These are phyloP conservation scores for Saccharomycodes ludwigii DNA, from an alignment of 805 yeast species.

Conservation along the genomic window DNA sequence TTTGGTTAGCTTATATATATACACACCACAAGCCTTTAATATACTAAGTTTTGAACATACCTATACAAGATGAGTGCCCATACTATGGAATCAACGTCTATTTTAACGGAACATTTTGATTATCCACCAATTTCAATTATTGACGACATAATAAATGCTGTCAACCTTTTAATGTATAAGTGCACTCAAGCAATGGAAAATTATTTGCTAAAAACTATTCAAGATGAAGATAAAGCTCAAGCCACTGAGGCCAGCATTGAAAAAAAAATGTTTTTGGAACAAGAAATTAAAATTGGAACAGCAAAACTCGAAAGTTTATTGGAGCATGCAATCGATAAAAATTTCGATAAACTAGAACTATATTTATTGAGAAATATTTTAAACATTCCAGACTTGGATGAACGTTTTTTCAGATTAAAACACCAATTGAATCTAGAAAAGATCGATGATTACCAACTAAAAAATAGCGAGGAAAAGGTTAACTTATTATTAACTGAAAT, in stretches of 20 bases:
- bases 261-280: constrained; percentile 21
- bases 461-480: constrained; percentile 8
- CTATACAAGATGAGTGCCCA: constrained; percentile 24
- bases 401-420: constrained; percentile 53
- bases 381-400: constrained; percentile 52
- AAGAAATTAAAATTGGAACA: constrained; percentile 69
- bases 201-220: constrained; percentile 27
- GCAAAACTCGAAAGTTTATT: constrained; percentile 67
- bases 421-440: constrained; percentile 50
- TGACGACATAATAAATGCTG: constrained; percentile 82
- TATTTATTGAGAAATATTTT: constrained; percentile 71
- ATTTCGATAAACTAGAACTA: constrained; percentile 77
- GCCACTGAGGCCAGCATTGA: constrained; percentile 16
- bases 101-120: constrained; percentile 78
- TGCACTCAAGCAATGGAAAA: constrained; percentile 71
- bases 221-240: constrained; percentile 19
- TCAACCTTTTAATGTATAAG: constrained; percentile 70
- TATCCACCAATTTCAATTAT: constrained; percentile 72
- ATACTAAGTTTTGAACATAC: background rate
- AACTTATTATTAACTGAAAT: constrained; percentile 9
- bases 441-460: constrained; percentile 8
- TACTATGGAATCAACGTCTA: constrained; percentile 28
- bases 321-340: constrained; percentile 64
- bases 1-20: no score
- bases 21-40: background rate